Percentiles rank a stretch among this genome's conserved stretches.
Evolutionary conservation across 495 filamentous ascomycete genomes (phyloP).

Genomic region (Sporormia fimetaria): DNA sequence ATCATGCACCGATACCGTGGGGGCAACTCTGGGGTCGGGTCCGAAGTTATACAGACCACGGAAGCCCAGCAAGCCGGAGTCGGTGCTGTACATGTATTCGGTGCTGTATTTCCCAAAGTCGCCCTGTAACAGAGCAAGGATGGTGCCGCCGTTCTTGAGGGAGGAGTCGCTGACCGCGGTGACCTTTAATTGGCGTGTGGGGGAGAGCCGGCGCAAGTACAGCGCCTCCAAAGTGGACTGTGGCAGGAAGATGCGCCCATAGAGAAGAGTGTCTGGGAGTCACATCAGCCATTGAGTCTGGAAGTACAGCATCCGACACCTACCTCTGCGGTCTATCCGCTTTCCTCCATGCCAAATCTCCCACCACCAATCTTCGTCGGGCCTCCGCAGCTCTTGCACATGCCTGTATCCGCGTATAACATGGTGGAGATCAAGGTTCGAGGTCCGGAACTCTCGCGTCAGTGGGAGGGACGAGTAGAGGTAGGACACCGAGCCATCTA

Average conservation of each 20-base stretch:
- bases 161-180: slow-evolving; percentile 67
- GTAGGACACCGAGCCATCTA: slow-evolving; percentile 86
- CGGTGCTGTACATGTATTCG: slow-evolving; percentile 85
- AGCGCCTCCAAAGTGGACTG: slow-evolving; percentile 75
- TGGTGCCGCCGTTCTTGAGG: slow-evolving; percentile 63
- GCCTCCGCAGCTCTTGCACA: slow-evolving; percentile 41
- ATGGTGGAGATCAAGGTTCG: slow-evolving; percentile 49
- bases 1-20: slow-evolving; percentile 12
- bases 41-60: slow-evolving; percentile 93
- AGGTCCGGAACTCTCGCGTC: slow-evolving; percentile 42
- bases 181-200: slow-evolving; percentile 66
- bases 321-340: slow-evolving; percentile 34
- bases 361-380: slow-evolving; percentile 40
- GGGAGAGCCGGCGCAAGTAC: slow-evolving; percentile 69
- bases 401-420: slow-evolving; percentile 63
- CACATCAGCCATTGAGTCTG: slow-evolving; percentile 1
- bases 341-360: slow-evolving; percentile 41
- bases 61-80: slow-evolving; percentile 77
- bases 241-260: slow-evolving; percentile 82
- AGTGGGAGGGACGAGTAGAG: slow-evolving; percentile 75
- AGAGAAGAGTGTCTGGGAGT: slow-evolving; percentile 55
- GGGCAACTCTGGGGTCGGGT: slow-evolving; percentile 49
- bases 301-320: slow-evolving; percentile 3
- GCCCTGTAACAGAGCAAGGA: slow-evolving; percentile 72
- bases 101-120: slow-evolving; percentile 80